Base-by-base conservation (phyloP, 2,329 filamentous ascomycete species). In the Colletotrichum zoysiae region DNA sequence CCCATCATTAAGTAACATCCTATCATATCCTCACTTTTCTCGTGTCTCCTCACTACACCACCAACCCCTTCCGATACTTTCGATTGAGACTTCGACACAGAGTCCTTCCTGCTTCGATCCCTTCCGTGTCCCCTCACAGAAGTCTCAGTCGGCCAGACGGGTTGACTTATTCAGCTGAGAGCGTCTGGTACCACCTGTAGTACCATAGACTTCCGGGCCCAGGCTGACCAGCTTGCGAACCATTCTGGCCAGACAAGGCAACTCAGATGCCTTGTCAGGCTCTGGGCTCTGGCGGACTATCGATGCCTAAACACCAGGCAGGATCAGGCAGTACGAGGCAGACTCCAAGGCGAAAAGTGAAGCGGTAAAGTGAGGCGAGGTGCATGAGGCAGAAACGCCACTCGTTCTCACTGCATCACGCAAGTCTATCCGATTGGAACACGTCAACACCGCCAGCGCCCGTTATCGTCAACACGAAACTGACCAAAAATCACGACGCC, bases 341-440 rank as follows among this genome's bases (percentile, higher is more conserved):
- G 42, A 44, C 3, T 5, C 30, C 58, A 26, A 61, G 2, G 42
- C 16, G 6, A n/a, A 33, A 40, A 51, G 60, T 26, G 48, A 53
- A 9, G 20, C 33, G 20, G 23, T 5, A 23, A 48, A 46, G 62
- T 35, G 50, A 55, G 38, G 40, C 50, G 40, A 26, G 60, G 44
- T 65, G 40, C 62, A 57, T 65, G 23, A 57, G 12, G 48, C 38
- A n/a, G 48, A 44, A 55, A 11, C 50, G 12, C 5, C 48, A 18
- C 30, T n/a, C 12, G 14, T n/a, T n/a, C n/a, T n/a, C n/a, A n/a
- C n/a, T n/a, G n/a, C n/a, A n/a, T n/a, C n/a, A n/a, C n/a, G n/a
- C 30, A 14, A 9, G 18, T 14, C 51, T 33, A 18, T 63, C n/a
- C 33, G 16, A 56, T 56, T 35, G 46, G 7, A n/a, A 46, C 46